A percentile compares a stretch with the other conserved stretches of the same genome.
phyloP scores from a whole-genome alignment of 2,329 filamentous ascomycete species.

The Penicillium vulpinum region DNA sequence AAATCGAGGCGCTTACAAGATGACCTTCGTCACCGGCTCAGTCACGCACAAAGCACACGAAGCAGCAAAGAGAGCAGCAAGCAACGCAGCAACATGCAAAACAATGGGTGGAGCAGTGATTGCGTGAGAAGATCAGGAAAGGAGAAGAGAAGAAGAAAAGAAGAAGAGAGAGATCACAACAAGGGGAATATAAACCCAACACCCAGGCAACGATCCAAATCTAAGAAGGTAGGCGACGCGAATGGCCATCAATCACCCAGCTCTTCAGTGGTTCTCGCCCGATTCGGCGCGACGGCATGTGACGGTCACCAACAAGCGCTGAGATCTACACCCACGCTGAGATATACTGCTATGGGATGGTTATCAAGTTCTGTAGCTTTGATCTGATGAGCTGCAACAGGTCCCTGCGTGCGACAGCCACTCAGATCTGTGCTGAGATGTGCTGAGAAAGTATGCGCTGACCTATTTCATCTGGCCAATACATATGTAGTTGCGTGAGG shows the following conservation, averaged over 20 bases:
- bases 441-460: too few relatives aligned
- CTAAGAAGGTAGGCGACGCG: background rate
- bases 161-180: background rate
- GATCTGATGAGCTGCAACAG: background rate
- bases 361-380: background rate
- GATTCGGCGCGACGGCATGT: background rate
- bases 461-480: background rate
- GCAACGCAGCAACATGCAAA: too few relatives aligned
- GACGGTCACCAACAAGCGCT: background rate
- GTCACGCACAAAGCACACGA: background rate
- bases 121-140: background rate
- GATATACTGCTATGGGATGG: background rate
- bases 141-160: too few relatives aligned
- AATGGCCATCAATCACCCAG: background rate
- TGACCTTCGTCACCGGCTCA: background rate
- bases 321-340: background rate
- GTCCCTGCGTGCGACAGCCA: background rate
- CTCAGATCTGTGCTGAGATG: background rate
- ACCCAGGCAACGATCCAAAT: background rate
- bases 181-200: too few relatives aligned
- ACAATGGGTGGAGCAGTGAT: background rate
- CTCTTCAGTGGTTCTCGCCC: background rate
- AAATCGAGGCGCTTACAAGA: background rate
- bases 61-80: too few relatives aligned
- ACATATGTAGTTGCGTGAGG: background rate